Base-by-base conservation (phyloP, 306 rosid species). In the Hylodesmum podocarpum region DNA sequence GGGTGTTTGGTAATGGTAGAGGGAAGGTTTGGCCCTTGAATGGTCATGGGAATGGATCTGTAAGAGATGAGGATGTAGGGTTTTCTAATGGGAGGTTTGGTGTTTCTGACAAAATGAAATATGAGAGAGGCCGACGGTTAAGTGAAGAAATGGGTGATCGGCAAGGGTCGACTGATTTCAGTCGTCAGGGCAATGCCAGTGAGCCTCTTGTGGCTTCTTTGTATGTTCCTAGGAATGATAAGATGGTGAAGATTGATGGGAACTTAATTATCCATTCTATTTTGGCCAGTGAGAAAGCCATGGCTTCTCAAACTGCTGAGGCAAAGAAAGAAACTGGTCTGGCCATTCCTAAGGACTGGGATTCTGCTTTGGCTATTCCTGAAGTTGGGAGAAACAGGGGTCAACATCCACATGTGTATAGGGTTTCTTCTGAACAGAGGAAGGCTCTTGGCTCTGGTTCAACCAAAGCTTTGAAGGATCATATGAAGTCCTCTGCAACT, bases 161-260 rank as follows among this genome's bases (percentile, higher is more conserved):
- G 70, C 73, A 67, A 41, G 86, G 69, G 12, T 22, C 79, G 0
- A 80, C 79, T 58, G 86, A 82, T 74, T 77, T 29, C 47, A 72
- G 47, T 79, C 80, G 77, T 61, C 62, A 61, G 55, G 85, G 82
- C 46, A 96, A 96, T 83, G 81, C 78, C 40, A 89, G 98, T n/a
- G 94, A 84, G 83, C 93, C 96, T 82, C 98, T 96, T 49, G 78
- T 87, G 29, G 99, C 99, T 62, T 92, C 99, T 77, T 79, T 96
- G 81, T 96, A 91, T 78, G 99, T 96, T 78, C 99, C 99, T 25
- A 88, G 98, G 82, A 96, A 96, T 78, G 94, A 93, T 73, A 96
- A 91, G 79, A 79, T 96, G 76, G 97, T 96, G 72, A 92, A 96
- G 88, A 92, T 96, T 67, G 98, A 96, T 54, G 99, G 99, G 18